Evolutionary conservation across 805 yeast species (phyloP).

Genomic region (Yamadazyma philogaea): DNA sequence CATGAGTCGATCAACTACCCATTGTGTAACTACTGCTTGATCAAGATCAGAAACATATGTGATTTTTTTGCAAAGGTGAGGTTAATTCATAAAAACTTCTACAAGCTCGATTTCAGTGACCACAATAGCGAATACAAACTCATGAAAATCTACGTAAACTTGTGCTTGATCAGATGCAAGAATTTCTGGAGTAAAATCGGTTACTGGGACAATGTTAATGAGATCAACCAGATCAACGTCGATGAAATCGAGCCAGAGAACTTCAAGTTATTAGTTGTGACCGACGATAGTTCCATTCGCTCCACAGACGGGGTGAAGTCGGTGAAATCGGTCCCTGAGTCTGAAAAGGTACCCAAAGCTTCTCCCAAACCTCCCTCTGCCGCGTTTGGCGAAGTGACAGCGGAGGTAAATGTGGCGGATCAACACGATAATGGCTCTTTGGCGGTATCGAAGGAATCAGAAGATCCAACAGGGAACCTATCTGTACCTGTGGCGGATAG

Average conservation of each 20-base stretch:
- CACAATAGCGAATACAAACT: conserved; percentile 31
- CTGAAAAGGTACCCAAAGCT: background rate
- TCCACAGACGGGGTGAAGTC: conserved; percentile 11
- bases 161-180: conserved; percentile 58
- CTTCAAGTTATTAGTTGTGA: conserved; percentile 16
- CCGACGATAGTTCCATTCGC: conserved; percentile 3
- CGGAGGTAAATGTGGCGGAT: too few species aligned
- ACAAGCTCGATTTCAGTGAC: conserved; percentile 43
- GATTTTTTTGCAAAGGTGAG: conserved; percentile 78
- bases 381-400: too few species aligned
- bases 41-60: conserved; percentile 75
- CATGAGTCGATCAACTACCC: conserved; percentile 50
- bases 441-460: too few species aligned
- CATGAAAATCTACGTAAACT: conserved; percentile 51
- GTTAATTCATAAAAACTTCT: conserved; percentile 50
- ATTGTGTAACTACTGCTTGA: conserved; percentile 77
- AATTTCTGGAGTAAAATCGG: conserved; percentile 85
- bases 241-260: conserved; percentile 23
- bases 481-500: too few species aligned
- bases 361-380: too few species aligned
- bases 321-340: background rate
- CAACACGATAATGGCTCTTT: too few species aligned
- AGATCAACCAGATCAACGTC: conserved; percentile 25
- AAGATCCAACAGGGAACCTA: too few species aligned
- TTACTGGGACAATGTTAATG: conserved; percentile 58